phyloP scores from a whole-genome alignment of 805 yeast genomes.

The Tanozyma kutaoensis region DNA sequence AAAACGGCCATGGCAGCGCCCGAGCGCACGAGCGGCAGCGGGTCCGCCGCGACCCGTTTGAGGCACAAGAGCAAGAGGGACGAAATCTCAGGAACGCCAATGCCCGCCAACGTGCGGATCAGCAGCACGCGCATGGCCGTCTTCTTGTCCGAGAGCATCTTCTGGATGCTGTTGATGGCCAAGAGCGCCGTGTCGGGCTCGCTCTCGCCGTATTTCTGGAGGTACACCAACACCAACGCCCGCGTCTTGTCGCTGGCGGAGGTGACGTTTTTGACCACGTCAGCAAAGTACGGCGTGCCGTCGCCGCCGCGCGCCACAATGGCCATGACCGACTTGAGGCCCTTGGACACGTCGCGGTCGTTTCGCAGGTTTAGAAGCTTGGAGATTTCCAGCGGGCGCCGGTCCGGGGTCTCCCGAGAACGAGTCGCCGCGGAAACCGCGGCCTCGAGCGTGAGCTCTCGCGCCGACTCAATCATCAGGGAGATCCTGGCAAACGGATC shows the following conservation, averaged over 20 bases:
- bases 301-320: conserved; percentile 26
- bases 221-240: conserved; percentile 63
- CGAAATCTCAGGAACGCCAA: conserved; percentile 65
- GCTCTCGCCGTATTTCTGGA: conserved; percentile 63
- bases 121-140: conserved; percentile 62
- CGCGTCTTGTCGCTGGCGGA: conserved; percentile 45
- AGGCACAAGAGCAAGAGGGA: conserved; percentile 70
- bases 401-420: conserved; percentile 48
- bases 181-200: conserved; percentile 86
- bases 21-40: conserved; percentile 64
- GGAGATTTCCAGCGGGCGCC: conserved; percentile 53
- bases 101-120: conserved; percentile 70
- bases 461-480: conserved; percentile 68
- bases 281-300: conserved; percentile 49
- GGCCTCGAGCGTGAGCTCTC: conserved; percentile 68
- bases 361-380: conserved; percentile 53
- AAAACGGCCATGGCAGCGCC: conserved; percentile 69
- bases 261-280: conserved; percentile 79
- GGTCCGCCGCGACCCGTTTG: conserved; percentile 54
- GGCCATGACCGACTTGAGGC: conserved; percentile 29
- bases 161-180: conserved; percentile 86
- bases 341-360: conserved; percentile 36
- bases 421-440: conserved; percentile 67
- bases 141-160: conserved; percentile 55
- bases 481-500: conserved; percentile 48